A percentile compares a stretch with the other conserved stretches of the same genome.
These are phyloP conservation scores for Arxiozyma bovina DNA, from an alignment of 1,139 yeast genomes.

Conservation along the genomic window DNA sequence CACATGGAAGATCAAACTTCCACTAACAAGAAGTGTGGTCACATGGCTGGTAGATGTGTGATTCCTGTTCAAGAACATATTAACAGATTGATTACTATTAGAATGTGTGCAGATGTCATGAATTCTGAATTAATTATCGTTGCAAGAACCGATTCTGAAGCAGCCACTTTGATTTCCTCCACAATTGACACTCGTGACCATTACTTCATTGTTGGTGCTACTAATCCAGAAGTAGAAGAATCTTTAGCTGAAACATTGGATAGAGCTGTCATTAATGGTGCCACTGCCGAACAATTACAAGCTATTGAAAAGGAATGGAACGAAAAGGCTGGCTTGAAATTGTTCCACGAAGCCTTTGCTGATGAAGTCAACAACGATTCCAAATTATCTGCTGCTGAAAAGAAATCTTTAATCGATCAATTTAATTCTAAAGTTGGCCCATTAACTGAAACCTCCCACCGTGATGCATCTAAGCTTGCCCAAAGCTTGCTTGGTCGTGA, in stretches of 20 bases:
- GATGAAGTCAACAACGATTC: conserved; percentile 64
- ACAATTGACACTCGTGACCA: conserved; percentile 94
- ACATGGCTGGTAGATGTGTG: conserved; percentile 94
- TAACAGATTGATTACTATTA: conserved; percentile 84
- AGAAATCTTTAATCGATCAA: conserved; percentile 53
- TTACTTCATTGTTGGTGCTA: conserved; percentile 81
- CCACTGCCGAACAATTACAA: conserved; percentile 61
- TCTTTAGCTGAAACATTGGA: conserved; percentile 73
- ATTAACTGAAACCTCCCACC: conserved; percentile 62
- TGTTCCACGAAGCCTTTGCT: conserved; percentile 85
- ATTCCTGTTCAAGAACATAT: conserved; percentile 97
- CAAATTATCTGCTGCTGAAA: conserved; percentile 57
- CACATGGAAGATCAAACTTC: conserved; percentile 99
- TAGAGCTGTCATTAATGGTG: conserved; percentile 70
- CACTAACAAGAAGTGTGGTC: conserved; percentile 95
- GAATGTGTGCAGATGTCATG: conserved; percentile 92
- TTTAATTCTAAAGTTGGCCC: conserved; percentile 69
- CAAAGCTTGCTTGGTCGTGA: conserved; percentile 72
- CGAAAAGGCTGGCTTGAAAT: conserved; percentile 71
- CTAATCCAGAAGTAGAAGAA: conserved; percentile 63
- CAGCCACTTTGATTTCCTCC: conserved; percentile 88
- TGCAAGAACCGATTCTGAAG: conserved; percentile 96
- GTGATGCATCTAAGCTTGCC: conserved; percentile 75
- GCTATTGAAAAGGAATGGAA: conserved; percentile 78
- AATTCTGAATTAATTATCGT: conserved; percentile 79